Evolutionary conservation across 208 protist genomes (phyloP).

Genomic region (Acanthamoeba triangularis): DNA sequence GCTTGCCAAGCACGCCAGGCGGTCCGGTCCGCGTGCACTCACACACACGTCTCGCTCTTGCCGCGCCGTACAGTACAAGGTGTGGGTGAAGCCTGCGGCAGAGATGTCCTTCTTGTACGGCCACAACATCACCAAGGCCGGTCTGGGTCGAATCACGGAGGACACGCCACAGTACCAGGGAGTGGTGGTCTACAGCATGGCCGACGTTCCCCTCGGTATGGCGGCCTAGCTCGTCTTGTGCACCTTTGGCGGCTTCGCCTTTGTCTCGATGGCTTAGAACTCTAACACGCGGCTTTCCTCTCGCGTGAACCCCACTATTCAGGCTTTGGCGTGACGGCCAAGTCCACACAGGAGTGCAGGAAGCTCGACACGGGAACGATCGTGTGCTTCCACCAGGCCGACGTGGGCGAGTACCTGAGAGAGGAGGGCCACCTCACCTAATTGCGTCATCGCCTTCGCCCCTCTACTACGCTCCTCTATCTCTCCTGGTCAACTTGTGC

Average conservation of each 20-base stretch:
- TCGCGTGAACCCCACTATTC: background rate
- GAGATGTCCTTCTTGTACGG: constrained; percentile 99
- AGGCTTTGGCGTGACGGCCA: constrained; percentile 98
- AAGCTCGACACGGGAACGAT: constrained; percentile 97
- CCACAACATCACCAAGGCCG: constrained; percentile 98
- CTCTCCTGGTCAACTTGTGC: no score
- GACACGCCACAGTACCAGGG: constrained; percentile 97
- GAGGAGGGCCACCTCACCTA: constrained; percentile 94
- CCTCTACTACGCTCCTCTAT: no score
- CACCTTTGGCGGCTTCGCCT: background rate
- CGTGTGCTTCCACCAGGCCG: constrained; percentile 98
- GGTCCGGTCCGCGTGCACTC: background rate
- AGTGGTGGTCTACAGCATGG: constrained; percentile 98
- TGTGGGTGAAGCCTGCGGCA: constrained; percentile 99
- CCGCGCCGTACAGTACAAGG: constrained; percentile 94
- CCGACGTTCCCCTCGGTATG: constrained; percentile 96
- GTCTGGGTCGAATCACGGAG: constrained; percentile 99
- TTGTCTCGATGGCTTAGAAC: background rate
- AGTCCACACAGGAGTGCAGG: constrained; percentile 97
- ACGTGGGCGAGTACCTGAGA: constrained; percentile 99
- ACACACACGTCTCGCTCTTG: constrained; percentile 14
- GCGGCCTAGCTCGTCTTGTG: background rate
- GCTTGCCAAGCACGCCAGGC: background rate
- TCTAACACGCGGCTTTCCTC: background rate
- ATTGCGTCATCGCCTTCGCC: background rate